Percentiles rank a stretch among this genome's conserved stretches.
Evolutionary conservation across 1,284 basidiomycete species (phyloP).

Genomic region (Trichosporon asahii): DNA sequence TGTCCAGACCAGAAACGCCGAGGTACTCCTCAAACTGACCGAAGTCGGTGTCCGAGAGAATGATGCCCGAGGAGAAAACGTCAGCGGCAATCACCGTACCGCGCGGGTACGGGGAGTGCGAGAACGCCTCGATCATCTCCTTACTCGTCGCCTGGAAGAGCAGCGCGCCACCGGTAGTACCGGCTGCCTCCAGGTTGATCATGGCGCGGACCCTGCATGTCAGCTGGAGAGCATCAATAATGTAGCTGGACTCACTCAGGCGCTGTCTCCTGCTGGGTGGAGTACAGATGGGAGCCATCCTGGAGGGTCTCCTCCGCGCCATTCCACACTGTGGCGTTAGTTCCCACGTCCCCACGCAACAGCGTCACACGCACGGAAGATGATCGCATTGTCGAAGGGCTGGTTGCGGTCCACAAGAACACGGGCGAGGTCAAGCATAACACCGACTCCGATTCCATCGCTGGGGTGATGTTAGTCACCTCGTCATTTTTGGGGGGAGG

Average conservation of each 20-base stretch:
- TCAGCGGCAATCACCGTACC: slow-evolving; percentile 92
- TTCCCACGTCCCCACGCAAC: not conserved
- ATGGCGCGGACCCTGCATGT: slow-evolving; percentile 71
- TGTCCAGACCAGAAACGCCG: slow-evolving; percentile 79
- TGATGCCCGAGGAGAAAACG: slow-evolving; percentile 85
- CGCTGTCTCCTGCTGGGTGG: slow-evolving; percentile 76
- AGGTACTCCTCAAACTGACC: slow-evolving; percentile 91
- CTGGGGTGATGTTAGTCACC: slow-evolving; percentile 22
- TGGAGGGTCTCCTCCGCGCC: slow-evolving; percentile 82
- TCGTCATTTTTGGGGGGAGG: not conserved
- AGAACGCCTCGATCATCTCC: slow-evolving; percentile 90
- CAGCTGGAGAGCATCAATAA: not conserved
- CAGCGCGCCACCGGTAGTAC: slow-evolving; percentile 80
- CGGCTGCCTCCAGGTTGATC: slow-evolving; percentile 62
- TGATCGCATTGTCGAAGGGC: slow-evolving; percentile 71
- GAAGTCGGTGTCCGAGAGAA: slow-evolving; percentile 90
- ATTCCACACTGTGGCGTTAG: slow-evolving; percentile 71
- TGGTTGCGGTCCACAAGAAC: slow-evolving; percentile 71
- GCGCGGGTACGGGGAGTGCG: slow-evolving; percentile 77
- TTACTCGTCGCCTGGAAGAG: slow-evolving; percentile 94
- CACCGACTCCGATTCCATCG: slow-evolving; percentile 79
- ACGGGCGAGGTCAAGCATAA: slow-evolving; percentile 86
- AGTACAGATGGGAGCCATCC: slow-evolving; percentile 88
- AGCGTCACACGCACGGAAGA: slow-evolving; percentile 66
- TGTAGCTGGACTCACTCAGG: slow-evolving; percentile 58